These are phyloP conservation scores for Lizonia empirigonia DNA, from an alignment of 2,329 filamentous ascomycete species.

Conservation along the genomic window DNA sequence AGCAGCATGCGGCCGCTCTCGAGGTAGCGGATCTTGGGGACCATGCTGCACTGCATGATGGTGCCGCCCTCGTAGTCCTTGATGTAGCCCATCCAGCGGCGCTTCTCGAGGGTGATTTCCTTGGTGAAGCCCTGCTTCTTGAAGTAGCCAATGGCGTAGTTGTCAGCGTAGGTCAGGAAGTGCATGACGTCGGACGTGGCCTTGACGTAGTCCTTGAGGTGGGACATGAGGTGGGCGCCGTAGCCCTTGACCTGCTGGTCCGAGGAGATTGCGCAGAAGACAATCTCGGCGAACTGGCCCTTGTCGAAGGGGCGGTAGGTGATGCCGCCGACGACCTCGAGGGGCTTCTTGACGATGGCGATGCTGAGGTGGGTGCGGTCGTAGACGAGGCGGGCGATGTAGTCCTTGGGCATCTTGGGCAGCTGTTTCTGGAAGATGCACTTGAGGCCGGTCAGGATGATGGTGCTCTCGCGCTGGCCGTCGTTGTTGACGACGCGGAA, in stretches of 20 bases:
- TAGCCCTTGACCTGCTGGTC: conserved; percentile 99
- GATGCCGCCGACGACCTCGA: conserved; percentile 94
- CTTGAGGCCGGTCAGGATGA: conserved; percentile 93
- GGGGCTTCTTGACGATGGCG: conserved; percentile 93
- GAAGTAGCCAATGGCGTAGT: conserved; percentile 98
- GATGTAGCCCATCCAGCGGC: conserved; percentile 99
- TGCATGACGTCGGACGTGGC: conserved; percentile 97
- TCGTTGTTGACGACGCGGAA: conserved; percentile 99
- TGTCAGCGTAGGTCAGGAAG: conserved; percentile 97
- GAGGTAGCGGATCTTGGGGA: conserved; percentile 91
- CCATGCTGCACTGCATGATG: conserved; percentile 99
- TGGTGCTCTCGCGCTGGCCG: conserved; percentile 81
- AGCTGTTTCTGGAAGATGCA: conserved; percentile 98
- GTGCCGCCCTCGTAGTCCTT: conserved; percentile 99
- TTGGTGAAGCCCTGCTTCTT: conserved; percentile 99
- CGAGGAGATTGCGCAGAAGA: conserved; percentile 96
- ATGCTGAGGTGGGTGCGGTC: conserved; percentile 96
- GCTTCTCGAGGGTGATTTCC: conserved; percentile 89
- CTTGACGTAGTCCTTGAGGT: conserved; percentile 97
- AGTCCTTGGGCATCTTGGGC: conserved; percentile 99
- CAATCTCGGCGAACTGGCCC: conserved; percentile 94
- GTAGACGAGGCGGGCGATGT: conserved; percentile 96
- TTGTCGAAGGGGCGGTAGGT: conserved; percentile 94
- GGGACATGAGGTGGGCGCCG: conserved; percentile 96
- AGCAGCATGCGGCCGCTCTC: conserved; percentile 91